A percentile compares a stretch with the other conserved stretches of the same genome.
Evolutionary conservation across 1,284 basidiomycete genomes (phyloP).

Genomic region (Gymnopus androsaceus): DNA sequence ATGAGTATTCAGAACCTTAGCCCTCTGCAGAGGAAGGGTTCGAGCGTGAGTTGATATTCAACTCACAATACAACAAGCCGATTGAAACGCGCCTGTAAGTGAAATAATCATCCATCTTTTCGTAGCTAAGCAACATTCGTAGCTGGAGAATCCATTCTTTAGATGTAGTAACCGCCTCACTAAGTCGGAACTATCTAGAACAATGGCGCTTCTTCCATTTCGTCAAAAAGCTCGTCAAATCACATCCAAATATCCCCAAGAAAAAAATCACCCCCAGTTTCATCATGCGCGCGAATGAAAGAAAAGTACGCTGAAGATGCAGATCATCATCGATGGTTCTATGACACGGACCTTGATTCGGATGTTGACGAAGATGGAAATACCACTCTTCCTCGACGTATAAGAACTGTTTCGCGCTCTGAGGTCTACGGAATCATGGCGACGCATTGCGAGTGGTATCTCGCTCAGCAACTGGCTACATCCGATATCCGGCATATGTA

Average conservation of each 20-base stretch:
- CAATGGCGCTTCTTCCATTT: slow-evolving; percentile 37
- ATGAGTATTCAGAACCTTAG: not conserved
- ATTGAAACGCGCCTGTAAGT: not conserved
- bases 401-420: slow-evolving; percentile 44
- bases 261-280: slow-evolving; percentile 48
- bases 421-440: slow-evolving; percentile 49
- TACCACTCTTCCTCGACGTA: slow-evolving; percentile 32
- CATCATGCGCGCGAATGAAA: slow-evolving; percentile 43
- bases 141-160: slow-evolving; percentile 32
- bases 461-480: slow-evolving; percentile 42
- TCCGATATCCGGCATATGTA: slow-evolving; percentile 26
- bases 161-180: slow-evolving; percentile 41
- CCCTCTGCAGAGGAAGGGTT: not conserved
- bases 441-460: slow-evolving; percentile 52
- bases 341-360: slow-evolving; percentile 30
- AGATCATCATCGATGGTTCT: slow-evolving; percentile 36
- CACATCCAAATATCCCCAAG: slow-evolving; percentile 31
- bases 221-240: slow-evolving; percentile 36
- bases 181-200: slow-evolving; percentile 50
- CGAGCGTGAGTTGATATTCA: not conserved
- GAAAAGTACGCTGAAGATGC: slow-evolving; percentile 23
- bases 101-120: not conserved
- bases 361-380: slow-evolving; percentile 33
- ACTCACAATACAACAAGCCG: not conserved
- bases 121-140: not conserved